A percentile compares a stretch with the other conserved stretches of the same genome.
Conservation (phyloP, 768 basidiomycete species). For the Naganishia kalamii region DNA sequence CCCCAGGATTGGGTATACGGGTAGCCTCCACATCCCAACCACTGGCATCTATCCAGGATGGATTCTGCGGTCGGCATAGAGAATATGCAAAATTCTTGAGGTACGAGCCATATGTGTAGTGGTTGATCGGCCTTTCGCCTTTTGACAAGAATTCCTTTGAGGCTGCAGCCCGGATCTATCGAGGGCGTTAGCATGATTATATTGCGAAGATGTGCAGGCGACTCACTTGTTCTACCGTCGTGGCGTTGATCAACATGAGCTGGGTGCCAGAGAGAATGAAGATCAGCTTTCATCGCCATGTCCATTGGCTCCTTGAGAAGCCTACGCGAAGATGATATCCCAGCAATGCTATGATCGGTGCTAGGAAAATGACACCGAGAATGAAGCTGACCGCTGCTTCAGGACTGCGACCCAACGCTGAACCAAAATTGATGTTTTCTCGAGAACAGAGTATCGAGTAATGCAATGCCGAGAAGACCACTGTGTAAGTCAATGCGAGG, state of each 20-base stretch:
- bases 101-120: constrained; percentile 76
- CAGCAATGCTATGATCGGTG: constrained; percentile 74
- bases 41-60: constrained; percentile 67
- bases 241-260: constrained; percentile 74
- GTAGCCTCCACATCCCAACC: constrained; percentile 64
- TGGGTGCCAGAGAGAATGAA: constrained; percentile 8
- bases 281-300: constrained; percentile 1
- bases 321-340: constrained; percentile 79
- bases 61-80: constrained; percentile 71
- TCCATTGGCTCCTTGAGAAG: not conserved
- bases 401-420: constrained; percentile 54
- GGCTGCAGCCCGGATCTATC: constrained; percentile 76
- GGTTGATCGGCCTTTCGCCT: constrained; percentile 59
- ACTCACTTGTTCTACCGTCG: constrained; percentile 89
- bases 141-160: constrained; percentile 64
- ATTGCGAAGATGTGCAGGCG: not conserved
- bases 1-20: constrained; percentile 67
- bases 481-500: constrained; percentile 66
- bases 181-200: constrained; percentile 28
- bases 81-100: constrained; percentile 66
- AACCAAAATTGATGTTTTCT: constrained; percentile 52
- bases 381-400: constrained; percentile 78
- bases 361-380: constrained; percentile 65
- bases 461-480: constrained; percentile 77
- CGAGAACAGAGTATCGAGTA: constrained; percentile 61